Evolutionary conservation across 352 stramenopile species (phyloP).

Genomic region (Sclerospora graminicola): DNA sequence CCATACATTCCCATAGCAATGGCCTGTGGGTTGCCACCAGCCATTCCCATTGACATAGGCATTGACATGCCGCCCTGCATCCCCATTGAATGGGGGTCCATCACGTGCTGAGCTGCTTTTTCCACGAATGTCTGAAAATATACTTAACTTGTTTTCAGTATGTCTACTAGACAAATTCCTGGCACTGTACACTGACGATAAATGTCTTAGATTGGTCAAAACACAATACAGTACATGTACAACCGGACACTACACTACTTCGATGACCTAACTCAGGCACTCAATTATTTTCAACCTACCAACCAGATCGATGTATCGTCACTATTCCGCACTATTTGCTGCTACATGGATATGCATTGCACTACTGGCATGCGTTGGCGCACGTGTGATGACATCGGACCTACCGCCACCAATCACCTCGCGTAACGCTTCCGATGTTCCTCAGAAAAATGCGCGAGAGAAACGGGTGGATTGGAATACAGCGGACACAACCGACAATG

Average conservation of each 20-base stretch:
- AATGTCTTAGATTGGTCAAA: slow-evolving; percentile 14
- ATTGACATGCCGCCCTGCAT: slow-evolving; percentile 56
- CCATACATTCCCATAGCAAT: slow-evolving; percentile 40
- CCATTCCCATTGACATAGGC: slow-evolving; percentile 52
- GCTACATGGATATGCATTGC: too few relatives aligned
- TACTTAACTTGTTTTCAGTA: slow-evolving; percentile 5
- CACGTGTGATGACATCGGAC: too few relatives aligned
- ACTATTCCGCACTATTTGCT: too few relatives aligned
- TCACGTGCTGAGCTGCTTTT: slow-evolving; percentile 15
- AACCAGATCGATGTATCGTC: too few relatives aligned
- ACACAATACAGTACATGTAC: not conserved
- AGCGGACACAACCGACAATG: too few relatives aligned
- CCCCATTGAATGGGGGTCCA: slow-evolving; percentile 54
- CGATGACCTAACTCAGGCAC: not conserved
- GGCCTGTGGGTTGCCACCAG: slow-evolving; percentile 15
- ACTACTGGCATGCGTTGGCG: too few relatives aligned
- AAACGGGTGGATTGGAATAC: too few relatives aligned
- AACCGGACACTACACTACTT: not conserved
- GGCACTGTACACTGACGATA: slow-evolving; percentile 25
- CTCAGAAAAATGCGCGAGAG: too few relatives aligned
- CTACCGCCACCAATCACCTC: too few relatives aligned
- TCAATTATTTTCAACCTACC: too few relatives aligned
- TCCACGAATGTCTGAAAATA: too few relatives aligned
- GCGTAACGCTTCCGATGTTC: too few relatives aligned
- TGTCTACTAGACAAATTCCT: slow-evolving; percentile 7